Base-by-base conservation (phyloP, 345 rosid species). In the Streptanthus diversifolius region DNA sequence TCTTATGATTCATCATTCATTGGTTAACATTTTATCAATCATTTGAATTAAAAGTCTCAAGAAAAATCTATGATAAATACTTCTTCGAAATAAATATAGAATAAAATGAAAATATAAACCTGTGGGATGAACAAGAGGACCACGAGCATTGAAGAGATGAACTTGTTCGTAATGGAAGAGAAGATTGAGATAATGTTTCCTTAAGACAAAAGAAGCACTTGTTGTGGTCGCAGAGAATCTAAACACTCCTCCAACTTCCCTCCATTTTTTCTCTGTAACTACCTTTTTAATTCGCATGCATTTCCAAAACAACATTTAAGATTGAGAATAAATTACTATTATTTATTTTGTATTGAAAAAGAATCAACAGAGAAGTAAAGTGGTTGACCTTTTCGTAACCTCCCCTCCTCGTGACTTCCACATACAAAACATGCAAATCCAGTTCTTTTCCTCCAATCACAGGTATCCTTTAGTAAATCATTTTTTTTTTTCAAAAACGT, bases 401-500 rank as follows among this genome's bases (percentile, higher is more conserved):
- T 70, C 96, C 98, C 49, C 91, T 87, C 71, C 70, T 81, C 39
- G 97, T 90, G 51, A 86, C 90, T 74, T 93, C 98, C 43, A 82
- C 90, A 81, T 90, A 93, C 18, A 90, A 82, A 67, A 89, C 83
- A 80, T 93, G 92, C 88, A 93, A 86, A 80, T 93, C 93, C 11
- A 93, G 85, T 81, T 93, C 98, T 72, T 84, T 91, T 58, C 98
- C 92, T 60, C 98, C 98, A 73, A 93, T 93, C 87, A 90, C 98
- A 79, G 98, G 98, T 76, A 93, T 82, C 98, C 98, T 93, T 82
- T 1, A 14, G 67, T 17, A 68, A 3, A 59, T 37, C 13, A 41
- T 29, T 43, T 5, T n/a, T 6, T 5, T n/a, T 6, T 49, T 5
- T 4, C 52, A 63, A 33, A 19, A 11, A 4, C 5, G 18, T 55